Evolutionary conservation across 805 yeast species (phyloP).

Genomic region (Candida gorgasii): DNA sequence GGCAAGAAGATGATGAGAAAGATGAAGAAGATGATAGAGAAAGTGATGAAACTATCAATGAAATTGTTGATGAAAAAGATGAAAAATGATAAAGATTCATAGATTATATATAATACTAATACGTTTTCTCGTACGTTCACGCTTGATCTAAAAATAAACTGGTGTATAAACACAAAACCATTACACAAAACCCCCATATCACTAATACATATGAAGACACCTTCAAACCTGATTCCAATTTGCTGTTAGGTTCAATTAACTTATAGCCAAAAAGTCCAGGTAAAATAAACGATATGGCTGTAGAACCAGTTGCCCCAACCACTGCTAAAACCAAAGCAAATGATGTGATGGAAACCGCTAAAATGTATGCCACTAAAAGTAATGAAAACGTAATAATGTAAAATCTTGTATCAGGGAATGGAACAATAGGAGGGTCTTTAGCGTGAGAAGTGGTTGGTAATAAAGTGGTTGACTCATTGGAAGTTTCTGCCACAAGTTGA

Average conservation of each 20-base stretch:
- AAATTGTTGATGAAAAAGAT: slow-evolving; percentile 3
- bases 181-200: slow-evolving; percentile 54
- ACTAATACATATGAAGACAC: slow-evolving; percentile 43
- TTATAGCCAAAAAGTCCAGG: slow-evolving; percentile 78
- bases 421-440: slow-evolving; percentile 48
- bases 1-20: slow-evolving; percentile 1
- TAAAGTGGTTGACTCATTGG: slow-evolving; percentile 8
- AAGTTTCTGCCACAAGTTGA: background rate
- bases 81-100: background rate
- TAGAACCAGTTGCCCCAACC: slow-evolving; percentile 84
- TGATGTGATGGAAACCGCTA: slow-evolving; percentile 60
- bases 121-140: background rate
- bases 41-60: slow-evolving; percentile 4
- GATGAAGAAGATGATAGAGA: slow-evolving; percentile 1
- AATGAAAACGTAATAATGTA: slow-evolving; percentile 49
- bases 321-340: slow-evolving; percentile 69
- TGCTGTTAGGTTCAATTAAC: slow-evolving; percentile 37
- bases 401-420: slow-evolving; percentile 49
- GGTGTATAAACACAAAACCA: slow-evolving; percentile 55
- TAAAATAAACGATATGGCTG: slow-evolving; percentile 71
- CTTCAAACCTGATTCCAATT: slow-evolving; percentile 30
- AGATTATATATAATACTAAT: background rate
- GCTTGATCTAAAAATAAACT: slow-evolving; percentile 40
- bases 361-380: slow-evolving; percentile 47
- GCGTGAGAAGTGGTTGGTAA: slow-evolving; percentile 23